These are phyloP conservation scores for Hortaea sp. DNA, from an alignment of 2,329 filamentous ascomycete genomes.

Conservation along the genomic window DNA sequence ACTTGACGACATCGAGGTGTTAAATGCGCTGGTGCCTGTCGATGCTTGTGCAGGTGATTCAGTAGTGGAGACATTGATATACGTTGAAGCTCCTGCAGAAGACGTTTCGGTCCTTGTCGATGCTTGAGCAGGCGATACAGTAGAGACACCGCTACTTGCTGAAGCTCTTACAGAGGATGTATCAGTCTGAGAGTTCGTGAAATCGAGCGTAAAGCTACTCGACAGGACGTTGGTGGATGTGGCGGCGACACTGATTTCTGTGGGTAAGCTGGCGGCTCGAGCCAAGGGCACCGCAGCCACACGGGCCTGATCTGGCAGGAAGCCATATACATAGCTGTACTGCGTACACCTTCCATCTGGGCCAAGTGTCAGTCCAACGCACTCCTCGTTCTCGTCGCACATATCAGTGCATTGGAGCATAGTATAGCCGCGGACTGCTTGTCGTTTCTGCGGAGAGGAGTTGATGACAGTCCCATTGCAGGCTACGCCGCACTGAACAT, in stretches of 20 bases:
- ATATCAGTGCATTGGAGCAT: not conserved
- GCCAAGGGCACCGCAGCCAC: not conserved
- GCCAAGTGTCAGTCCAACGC: not conserved
- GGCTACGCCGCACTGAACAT: not conserved
- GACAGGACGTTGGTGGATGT: no score
- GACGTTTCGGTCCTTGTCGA: not conserved
- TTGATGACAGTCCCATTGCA: not conserved
- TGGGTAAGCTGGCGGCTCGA: not conserved
- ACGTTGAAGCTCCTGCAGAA: not conserved
- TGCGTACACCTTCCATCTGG: not conserved
- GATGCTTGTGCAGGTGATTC: not conserved
- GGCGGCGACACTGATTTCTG: not conserved
- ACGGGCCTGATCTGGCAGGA: not conserved
- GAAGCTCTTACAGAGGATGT: no score
- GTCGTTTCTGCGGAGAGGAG: not conserved
- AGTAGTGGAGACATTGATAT: not conserved
- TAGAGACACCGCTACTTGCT: no score
- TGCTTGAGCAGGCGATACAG: not conserved
- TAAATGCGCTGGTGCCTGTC: not conserved
- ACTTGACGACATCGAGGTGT: not conserved
- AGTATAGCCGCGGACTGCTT: not conserved
- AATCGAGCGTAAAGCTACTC: no score
- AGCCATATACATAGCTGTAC: not conserved
- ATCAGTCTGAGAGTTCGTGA: no score
- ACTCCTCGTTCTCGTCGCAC: not conserved